Conservation (phyloP, 306 rosid genomes). For the Trichosanthes truncata region DNA sequence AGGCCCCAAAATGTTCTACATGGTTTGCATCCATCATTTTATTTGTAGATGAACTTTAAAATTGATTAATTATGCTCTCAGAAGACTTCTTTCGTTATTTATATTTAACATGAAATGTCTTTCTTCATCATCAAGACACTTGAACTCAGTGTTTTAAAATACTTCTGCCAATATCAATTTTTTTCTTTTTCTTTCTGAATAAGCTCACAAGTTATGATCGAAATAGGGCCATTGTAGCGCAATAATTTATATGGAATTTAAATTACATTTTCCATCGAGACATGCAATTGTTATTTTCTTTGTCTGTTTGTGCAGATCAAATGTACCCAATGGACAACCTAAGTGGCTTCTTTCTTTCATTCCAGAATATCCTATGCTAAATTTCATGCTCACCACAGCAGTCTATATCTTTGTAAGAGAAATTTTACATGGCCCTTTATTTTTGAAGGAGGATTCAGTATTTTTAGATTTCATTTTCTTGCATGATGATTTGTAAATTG, state of each 20-base stretch:
- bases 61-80: not conserved
- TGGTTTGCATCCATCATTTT: not conserved
- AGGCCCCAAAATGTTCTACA: not conserved
- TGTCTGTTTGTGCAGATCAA: constrained; percentile 47
- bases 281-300: not conserved
- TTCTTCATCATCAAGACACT: not conserved
- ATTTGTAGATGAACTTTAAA: not conserved
- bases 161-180: not conserved
- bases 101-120: not conserved
- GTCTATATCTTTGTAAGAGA: constrained; percentile 60
- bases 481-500: not conserved
- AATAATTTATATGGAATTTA: not conserved
- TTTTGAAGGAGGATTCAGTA: not conserved
- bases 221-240: not conserved
- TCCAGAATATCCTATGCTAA: constrained; percentile 86
- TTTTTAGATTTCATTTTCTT: not conserved
- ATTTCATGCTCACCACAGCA: constrained; percentile 92
- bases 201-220: not conserved
- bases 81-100: not conserved
- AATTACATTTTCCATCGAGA: not conserved
- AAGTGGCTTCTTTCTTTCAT: constrained; percentile 92
- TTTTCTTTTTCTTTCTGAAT: not conserved
- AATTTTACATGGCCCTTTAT: constrained; percentile 9
- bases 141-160: not conserved
- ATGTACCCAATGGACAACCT: constrained; percentile 86